Evolutionary conservation across 805 yeast genomes (phyloP).

Genomic region (Suhomyces prunicola): DNA sequence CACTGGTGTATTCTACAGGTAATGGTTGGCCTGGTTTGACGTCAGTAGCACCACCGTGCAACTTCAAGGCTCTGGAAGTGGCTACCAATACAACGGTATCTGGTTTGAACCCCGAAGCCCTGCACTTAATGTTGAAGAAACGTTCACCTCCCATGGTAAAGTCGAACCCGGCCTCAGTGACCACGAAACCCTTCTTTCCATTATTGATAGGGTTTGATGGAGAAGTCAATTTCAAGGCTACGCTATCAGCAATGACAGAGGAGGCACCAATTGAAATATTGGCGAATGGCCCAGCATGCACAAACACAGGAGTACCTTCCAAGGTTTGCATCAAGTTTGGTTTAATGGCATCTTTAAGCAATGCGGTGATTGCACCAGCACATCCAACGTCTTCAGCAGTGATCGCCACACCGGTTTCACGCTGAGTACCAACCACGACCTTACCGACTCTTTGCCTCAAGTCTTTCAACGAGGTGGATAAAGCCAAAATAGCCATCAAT

Average conservation of each 20-base stretch:
- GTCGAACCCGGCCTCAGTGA: slow-evolving; percentile 87
- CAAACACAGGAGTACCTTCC: slow-evolving; percentile 85
- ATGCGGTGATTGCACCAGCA: slow-evolving; percentile 83
- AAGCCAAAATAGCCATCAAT: slow-evolving; percentile 80
- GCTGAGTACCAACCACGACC: slow-evolving; percentile 71
- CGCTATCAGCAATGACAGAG: slow-evolving; percentile 75
- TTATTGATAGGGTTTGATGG: slow-evolving; percentile 43
- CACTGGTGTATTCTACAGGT: slow-evolving; percentile 76
- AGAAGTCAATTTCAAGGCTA: slow-evolving; percentile 75
- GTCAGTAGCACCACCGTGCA: slow-evolving; percentile 97
- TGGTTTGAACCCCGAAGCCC: slow-evolving; percentile 84
- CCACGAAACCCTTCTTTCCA: slow-evolving; percentile 64
- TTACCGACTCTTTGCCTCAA: slow-evolving; percentile 72
- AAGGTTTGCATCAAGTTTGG: slow-evolving; percentile 86
- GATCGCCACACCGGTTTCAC: slow-evolving; percentile 62
- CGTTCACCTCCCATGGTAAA: slow-evolving; percentile 93
- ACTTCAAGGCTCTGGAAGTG: slow-evolving; percentile 92
- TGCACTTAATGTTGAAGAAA: slow-evolving; percentile 86
- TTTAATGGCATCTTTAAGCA: slow-evolving; percentile 76
- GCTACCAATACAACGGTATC: slow-evolving; percentile 93
- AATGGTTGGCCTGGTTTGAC: slow-evolving; percentile 90
- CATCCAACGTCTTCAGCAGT: slow-evolving; percentile 83
- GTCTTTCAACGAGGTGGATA: slow-evolving; percentile 66
- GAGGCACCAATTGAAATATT: slow-evolving; percentile 86
- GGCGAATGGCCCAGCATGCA: slow-evolving; percentile 89